Base-by-base conservation (phyloP, 371 early-diverging fungal genomes). In the Mortierella sp. region DNA sequence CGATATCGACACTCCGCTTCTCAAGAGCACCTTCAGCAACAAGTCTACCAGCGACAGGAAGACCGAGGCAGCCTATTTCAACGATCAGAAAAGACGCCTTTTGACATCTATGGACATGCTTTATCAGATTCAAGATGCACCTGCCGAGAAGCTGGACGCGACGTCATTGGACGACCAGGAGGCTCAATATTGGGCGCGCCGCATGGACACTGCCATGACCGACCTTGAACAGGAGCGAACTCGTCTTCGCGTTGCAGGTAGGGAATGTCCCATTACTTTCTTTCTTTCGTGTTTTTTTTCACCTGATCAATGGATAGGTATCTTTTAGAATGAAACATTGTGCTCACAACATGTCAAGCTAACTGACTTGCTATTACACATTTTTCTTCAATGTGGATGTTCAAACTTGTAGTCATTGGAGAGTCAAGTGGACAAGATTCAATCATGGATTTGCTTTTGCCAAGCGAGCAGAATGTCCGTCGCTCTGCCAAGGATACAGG, bases 401-500 rank as follows among this genome's bases (percentile, higher is more conserved):
- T 28, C 21, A 45, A 28, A 21, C 19, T 16, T n/a, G 1, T 79
- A 84, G 85, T 86, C 21, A 44, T 86, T 70, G 87, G 87, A 6
- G 87, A 86, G 47, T 80, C 87, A 9, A 86, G 87, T 38, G 87
- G 87, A 19, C 87, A 86, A 55, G 80, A 82, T 16, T 82, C 87
- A 19, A 58, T 86, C 45, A 77, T 86, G 65, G 87, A 86, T 28
- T 38, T 86, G 54, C 74, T 86, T 57, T 38, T 86, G 50, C 87
- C 87, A 3, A 82, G 77, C 44, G 87, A 86, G 24, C 74, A 82
- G 55, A 73, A 42, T 34, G 42, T 72, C n/a, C 74, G 87, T 50
- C 75, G 80, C 16, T 86, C 87, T 13, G 87, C 87, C 48, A 79
- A 77, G 63, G 87, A 82, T 9, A 86, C 87, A 16, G 87, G 87